A percentile compares a stretch with the other conserved stretches of the same genome.
phyloP scores from a whole-genome alignment of 2,329 filamentous ascomycete species.

The Colletotrichum horii region DNA sequence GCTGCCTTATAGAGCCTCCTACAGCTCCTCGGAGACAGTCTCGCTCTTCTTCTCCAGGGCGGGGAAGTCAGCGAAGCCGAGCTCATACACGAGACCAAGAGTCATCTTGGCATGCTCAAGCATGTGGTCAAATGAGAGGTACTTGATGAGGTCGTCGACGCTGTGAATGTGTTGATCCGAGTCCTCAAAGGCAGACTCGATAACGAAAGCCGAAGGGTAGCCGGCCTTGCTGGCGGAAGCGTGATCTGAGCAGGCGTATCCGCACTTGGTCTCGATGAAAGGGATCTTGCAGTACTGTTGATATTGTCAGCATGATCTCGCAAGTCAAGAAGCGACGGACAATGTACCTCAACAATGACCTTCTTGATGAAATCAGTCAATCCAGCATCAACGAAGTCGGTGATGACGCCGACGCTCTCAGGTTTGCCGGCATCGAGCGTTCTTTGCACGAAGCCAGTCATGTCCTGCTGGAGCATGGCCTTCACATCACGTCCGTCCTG shows the following conservation, averaged over 20 bases:
- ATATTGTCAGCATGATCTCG: slow-evolving; percentile 23
- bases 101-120: slow-evolving; percentile 87
- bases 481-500: slow-evolving; percentile 77
- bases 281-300: slow-evolving; percentile 85
- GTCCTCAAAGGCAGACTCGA: slow-evolving; percentile 73
- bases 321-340: background rate
- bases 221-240: slow-evolving; percentile 76
- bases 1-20: background rate
- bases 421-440: slow-evolving; percentile 82
- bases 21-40: background rate
- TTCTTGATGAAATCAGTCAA: slow-evolving; percentile 91
- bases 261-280: slow-evolving; percentile 86
- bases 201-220: slow-evolving; percentile 78
- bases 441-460: slow-evolving; percentile 88
- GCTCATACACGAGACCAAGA: slow-evolving; percentile 81
- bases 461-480: slow-evolving; percentile 98
- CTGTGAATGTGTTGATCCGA: slow-evolving; percentile 74
- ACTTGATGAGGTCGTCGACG: slow-evolving; percentile 73
- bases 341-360: slow-evolving; percentile 70
- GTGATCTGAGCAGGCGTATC: slow-evolving; percentile 83
- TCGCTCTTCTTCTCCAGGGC: slow-evolving; percentile 38
- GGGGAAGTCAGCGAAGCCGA: slow-evolving; percentile 77
- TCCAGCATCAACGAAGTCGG: slow-evolving; percentile 83
- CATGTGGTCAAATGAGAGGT: slow-evolving; percentile 87
- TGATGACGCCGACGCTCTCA: slow-evolving; percentile 91